These are phyloP conservation scores for Paramecium pentaurelia DNA, from an alignment of 73 alveolate species.

Conservation along the genomic window DNA sequence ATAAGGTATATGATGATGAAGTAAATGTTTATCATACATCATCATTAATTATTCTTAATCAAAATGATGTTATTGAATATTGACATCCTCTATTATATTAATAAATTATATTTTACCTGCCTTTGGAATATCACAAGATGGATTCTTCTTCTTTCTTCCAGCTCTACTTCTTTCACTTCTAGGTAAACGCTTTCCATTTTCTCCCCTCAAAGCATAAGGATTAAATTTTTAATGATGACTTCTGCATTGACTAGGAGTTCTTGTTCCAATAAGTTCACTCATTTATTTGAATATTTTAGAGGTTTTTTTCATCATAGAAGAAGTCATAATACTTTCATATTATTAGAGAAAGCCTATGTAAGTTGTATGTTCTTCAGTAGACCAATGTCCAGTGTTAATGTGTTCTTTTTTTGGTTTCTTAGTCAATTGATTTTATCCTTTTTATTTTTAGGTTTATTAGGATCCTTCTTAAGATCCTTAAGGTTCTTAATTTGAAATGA, in stretches of 20 bases:
- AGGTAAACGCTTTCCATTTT: conserved; percentile 35
- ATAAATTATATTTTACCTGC: neutral
- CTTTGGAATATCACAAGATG: conserved; percentile 1
- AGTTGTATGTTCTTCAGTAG: conserved; percentile 20
- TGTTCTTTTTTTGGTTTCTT: conserved; percentile 45
- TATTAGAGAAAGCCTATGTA: conserved; percentile 22
- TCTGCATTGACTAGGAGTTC: conserved; percentile 51
- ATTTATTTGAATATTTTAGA: conserved; percentile 35
- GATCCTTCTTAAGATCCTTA: conserved; percentile 34
- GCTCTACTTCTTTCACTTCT: conserved; percentile 48
- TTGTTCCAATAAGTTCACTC: conserved; percentile 41
- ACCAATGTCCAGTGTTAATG: conserved; percentile 47
- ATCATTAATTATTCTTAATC: neutral
- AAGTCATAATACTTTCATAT: conserved; percentile 39
- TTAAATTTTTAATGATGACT: conserved; percentile 46
- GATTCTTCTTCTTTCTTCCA: conserved; percentile 49
- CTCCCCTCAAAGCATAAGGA: conserved; percentile 46
- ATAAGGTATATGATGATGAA: neutral
- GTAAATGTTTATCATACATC: neutral
- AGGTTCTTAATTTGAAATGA: conserved; percentile 8
- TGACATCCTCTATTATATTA: neutral
- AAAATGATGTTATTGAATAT: neutral
- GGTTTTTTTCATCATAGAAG: conserved; percentile 50
- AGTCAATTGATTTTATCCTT: neutral
- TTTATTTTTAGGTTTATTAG: neutral